Conservation (phyloP, 2,329 filamentous ascomycete species). For the Ophiostoma ulmi region DNA sequence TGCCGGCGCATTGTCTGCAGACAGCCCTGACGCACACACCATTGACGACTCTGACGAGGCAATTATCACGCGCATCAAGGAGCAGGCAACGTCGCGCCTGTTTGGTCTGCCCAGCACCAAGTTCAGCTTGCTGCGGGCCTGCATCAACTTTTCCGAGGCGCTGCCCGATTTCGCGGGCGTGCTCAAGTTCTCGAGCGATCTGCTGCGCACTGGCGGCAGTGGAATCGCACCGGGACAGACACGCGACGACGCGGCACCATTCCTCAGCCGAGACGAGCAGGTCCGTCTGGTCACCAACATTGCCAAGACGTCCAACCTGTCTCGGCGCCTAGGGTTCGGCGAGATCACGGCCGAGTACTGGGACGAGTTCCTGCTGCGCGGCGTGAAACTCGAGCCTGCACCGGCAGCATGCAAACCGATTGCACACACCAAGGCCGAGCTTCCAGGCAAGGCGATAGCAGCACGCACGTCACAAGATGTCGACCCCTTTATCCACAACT, state of each 20-base stretch:
- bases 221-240: constrained; percentile 69
- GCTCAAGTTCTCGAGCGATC: constrained; percentile 76
- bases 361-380: constrained; percentile 90
- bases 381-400: constrained; percentile 63
- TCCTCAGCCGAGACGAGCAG: constrained; percentile 77
- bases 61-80: constrained; percentile 53
- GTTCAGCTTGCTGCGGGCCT: constrained; percentile 79
- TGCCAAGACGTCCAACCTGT: constrained; percentile 72
- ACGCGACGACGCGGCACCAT: constrained; percentile 63
- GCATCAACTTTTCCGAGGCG: constrained; percentile 89
- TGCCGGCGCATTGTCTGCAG: constrained; percentile 4
- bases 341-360: constrained; percentile 80
- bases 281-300: constrained; percentile 79
- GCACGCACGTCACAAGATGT: constrained; percentile 54
- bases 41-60: constrained; percentile 47
- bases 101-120: constrained; percentile 80
- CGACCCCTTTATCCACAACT: constrained; percentile 93
- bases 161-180: constrained; percentile 87
- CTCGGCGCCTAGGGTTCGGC: constrained; percentile 65
- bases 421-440: constrained; percentile 55
- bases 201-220: constrained; percentile 76
- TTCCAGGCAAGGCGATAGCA: constrained; percentile 41
- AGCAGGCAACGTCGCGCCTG: constrained; percentile 52
- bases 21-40: not conserved
- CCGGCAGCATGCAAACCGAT: constrained; percentile 58